Conservation (phyloP, 805 yeast genomes). For the Starmerella sirachaensis region DNA sequence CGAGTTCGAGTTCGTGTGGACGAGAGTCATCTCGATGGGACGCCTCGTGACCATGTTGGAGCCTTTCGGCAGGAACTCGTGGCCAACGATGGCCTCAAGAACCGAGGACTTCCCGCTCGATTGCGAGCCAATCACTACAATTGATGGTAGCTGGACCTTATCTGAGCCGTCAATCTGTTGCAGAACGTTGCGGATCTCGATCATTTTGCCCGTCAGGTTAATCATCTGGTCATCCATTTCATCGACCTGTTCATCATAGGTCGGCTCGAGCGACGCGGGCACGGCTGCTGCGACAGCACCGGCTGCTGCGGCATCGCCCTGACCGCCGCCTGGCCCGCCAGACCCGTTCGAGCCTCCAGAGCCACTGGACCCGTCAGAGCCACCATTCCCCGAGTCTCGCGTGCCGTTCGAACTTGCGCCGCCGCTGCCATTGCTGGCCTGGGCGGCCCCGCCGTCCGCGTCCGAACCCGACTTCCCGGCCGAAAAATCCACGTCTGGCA, state of each 20-base stretch:
- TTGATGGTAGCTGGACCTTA: conserved; percentile 75
- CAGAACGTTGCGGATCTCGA: conserved; percentile 76
- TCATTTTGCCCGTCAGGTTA: conserved; percentile 88
- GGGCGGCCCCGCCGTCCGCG: too few relatives aligned
- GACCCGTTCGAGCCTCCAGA: neutral
- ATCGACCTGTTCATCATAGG: conserved; percentile 39
- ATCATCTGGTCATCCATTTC: conserved; percentile 60
- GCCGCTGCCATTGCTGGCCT: neutral
- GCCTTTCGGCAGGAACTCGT: conserved; percentile 93
- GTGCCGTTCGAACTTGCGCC: neutral
- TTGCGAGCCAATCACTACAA: conserved; percentile 95
- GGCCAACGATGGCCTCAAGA: conserved; percentile 93
- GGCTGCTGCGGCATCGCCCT: conserved; percentile 26
- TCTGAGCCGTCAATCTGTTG: conserved; percentile 65
- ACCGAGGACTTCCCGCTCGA: conserved; percentile 96
- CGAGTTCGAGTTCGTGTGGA: conserved; percentile 60
- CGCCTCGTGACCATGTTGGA: conserved; percentile 96
- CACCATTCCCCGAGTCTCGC: neutral
- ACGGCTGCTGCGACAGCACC: conserved; percentile 31
- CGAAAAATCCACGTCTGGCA: conserved; percentile 8
- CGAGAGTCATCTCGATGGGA: conserved; percentile 87
- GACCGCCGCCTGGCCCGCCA: conserved; percentile 17
- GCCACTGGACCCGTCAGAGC: conserved; percentile 5
- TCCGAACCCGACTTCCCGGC: too few relatives aligned
- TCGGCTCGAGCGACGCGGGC: conserved; percentile 48